Evolutionary conservation across 1,284 basidiomycete genomes (phyloP), one percentile per base, ranked within the genome.

Genomic region (Termitomyces sp.): DNA sequence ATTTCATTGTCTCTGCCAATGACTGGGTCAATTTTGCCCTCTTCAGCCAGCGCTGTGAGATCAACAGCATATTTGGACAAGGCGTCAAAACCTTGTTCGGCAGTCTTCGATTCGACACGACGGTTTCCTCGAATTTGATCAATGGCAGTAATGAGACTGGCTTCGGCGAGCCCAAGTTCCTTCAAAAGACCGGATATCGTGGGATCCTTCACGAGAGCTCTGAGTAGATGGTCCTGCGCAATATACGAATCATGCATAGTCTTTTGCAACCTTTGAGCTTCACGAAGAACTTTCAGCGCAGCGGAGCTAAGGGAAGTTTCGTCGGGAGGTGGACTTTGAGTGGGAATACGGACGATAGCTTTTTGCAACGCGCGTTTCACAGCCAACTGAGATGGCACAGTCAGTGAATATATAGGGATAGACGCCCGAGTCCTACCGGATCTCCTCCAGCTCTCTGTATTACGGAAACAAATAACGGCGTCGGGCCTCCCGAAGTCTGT

Each of bases 191-290:
- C 67, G 8, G 77, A 67, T 57, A 95, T 82, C 2, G 80, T 78
- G 1, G 82, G 56, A 59, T 94, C 90, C 61, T 90, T 86, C 58
- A 92, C 67, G 47, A 94, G 79, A 1, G 90, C 92, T 44, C 65
- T 61, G n/a, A 63, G 58, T 31, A 66, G 54, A 39, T 88, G 73
- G 30, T 98, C 95, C 68, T 97, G 90, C 0, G 95, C 94, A 58
- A 98, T 90, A 70, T 89, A 98, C 5, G 89, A 86, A 70, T 98
- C 96, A 68, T 93, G 90, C 88, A 91, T 91, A 8, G 84, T 89
- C 71, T 93, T 93, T 66, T 91, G 89, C 8, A 92, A 73, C 17
- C 76, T 79, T 59, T 92, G 88, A 0, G 94, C 92, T 61, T 92
- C 89, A 19, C 86, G 82, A 26, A 97, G 71, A 43, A 94, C 82